Percentiles rank a stretch among this genome's conserved stretches.
phyloP scores from a whole-genome alignment of 2,329 filamentous ascomycete genomes.

The Lizonia empirigonia region DNA sequence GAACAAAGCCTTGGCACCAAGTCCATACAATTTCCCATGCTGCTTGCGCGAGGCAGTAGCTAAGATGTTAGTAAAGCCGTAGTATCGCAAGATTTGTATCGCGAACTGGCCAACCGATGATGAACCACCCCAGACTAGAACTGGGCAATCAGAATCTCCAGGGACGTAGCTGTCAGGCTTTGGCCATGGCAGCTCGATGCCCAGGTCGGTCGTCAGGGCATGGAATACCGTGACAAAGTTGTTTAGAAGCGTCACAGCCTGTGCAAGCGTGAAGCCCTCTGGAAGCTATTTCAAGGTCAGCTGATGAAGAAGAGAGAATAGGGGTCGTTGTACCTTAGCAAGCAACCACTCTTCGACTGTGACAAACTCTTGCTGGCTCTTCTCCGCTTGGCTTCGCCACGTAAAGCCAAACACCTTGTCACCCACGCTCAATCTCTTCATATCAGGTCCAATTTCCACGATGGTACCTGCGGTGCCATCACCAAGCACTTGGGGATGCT shows the following conservation, averaged over 20 bases:
- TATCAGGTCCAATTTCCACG: slow-evolving; percentile 55
- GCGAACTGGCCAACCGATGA: slow-evolving; percentile 52
- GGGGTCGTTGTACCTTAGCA: slow-evolving; percentile 20
- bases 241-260: slow-evolving; percentile 61
- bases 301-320: neutral
- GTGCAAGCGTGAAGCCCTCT: slow-evolving; percentile 48
- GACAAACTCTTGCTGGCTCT: slow-evolving; percentile 62
- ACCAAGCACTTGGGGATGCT: slow-evolving; percentile 58
- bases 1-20: slow-evolving; percentile 50
- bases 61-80: slow-evolving; percentile 50
- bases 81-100: slow-evolving; percentile 51
- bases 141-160: slow-evolving; percentile 33
- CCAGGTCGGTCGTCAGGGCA: slow-evolving; percentile 58
- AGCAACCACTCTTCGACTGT: slow-evolving; percentile 58
- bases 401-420: slow-evolving; percentile 64
- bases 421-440: slow-evolving; percentile 55
- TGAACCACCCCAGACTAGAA: slow-evolving; percentile 54
- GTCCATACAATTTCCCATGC: slow-evolving; percentile 44
- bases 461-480: slow-evolving; percentile 60
- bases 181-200: slow-evolving; percentile 63
- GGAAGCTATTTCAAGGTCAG: slow-evolving; percentile 47
- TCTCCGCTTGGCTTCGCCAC: slow-evolving; percentile 55
- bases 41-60: slow-evolving; percentile 48
- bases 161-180: slow-evolving; percentile 52
- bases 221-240: slow-evolving; percentile 66